Base-by-base conservation (phyloP, 768 basidiomycete species). In the Baorangia bicolor region DNA sequence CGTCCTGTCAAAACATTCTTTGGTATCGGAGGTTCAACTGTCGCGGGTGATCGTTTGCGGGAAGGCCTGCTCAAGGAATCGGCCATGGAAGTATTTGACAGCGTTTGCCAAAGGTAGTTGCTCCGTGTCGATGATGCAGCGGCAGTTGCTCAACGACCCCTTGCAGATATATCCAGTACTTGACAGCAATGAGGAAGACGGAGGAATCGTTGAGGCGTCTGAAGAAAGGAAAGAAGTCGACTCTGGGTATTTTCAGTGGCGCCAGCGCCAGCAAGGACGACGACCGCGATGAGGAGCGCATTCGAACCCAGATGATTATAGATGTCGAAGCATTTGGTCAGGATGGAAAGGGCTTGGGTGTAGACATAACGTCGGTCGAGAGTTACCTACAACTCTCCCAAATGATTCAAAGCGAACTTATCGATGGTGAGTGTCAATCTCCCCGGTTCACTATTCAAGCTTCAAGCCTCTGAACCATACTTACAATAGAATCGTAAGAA, bases 161-260 rank as follows among this genome's bases (percentile, higher is more conserved):
- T 34, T 33, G 42, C 45, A 93, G 92, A 64, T 97, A 96, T 69
- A 84, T 88, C 13, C 79, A 81, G 53, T 88, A 92, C 65, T 77
- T 98, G 23, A 78, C 85, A 11, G 82, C 84, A 1, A 93, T 95
- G 82, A 90, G 86, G 70, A 96, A 96, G 77, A 92, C 92, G 9
- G 94, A 98, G 60, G 94, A 94, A 66, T 88, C 92, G 12, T 75
- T 98, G 25, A 79, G 88, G 37, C 82, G 90, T 35, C 78, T 96
- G 62, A 94, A 94, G 67, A 96, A 91, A 69, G 88, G 90, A 41
- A 92, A 91, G 65, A 92, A 88, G 61, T 75, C 77, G 0, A 77
- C 85, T 0, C 90, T 92, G 69, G 91, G 92, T 4, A 76, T 97
- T 25, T 97, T 98, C 63, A 82, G 89, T 28, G 76, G 74, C 45